Base-by-base conservation (phyloP, 306 rosid genomes). In the Nissolia schottii region DNA sequence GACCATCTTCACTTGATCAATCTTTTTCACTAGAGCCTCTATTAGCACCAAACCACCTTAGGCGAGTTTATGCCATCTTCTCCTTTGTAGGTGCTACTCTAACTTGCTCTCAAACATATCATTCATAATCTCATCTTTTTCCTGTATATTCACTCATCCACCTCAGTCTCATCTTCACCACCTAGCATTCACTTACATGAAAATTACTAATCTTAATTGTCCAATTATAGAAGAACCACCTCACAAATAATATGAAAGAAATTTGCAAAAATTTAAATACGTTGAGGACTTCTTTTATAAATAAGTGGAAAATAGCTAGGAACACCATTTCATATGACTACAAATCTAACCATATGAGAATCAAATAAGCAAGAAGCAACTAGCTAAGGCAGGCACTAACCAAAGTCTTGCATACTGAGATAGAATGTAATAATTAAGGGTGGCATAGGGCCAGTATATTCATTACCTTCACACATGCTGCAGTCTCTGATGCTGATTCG, bases 381-480 rank as follows among this genome's bases (percentile, higher is more conserved):
- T 22, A 71, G 61, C 20, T 24, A 35, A n/a, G n/a, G n/a, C n/a
- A n/a, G n/a, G n/a, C 32, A 15, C 9, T 29, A 53, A 29, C 27
- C 15, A 15, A 56, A 65, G 49, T 31, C 58, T 28, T 70, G 65
- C 19, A 37, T 7, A 50, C 6, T 43, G 38, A 61, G 23, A 60
- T 15, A 35, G 24, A 57, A 53, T 49, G 31, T 15, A 48, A 54
- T 55, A 63, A 77, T 38, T 25, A 16, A 22, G 22, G 9, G 51
- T 8, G 7, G 51, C 15, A 45, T 0, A 18, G 41, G 23, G 59
- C 14, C 71, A 66, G 61, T 53, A 49, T 57, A 34, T 34, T 34
- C 8, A 37, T 37, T 37, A 88, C 98, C 95, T 92, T 81, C 56
- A 83, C 93, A 60, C 82, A 90, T 32, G 96, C 96, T 34, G 88